These are phyloP conservation scores for Pichia kudriavzevii DNA, from an alignment of 1,139 yeast species.

Conservation along the genomic window DNA sequence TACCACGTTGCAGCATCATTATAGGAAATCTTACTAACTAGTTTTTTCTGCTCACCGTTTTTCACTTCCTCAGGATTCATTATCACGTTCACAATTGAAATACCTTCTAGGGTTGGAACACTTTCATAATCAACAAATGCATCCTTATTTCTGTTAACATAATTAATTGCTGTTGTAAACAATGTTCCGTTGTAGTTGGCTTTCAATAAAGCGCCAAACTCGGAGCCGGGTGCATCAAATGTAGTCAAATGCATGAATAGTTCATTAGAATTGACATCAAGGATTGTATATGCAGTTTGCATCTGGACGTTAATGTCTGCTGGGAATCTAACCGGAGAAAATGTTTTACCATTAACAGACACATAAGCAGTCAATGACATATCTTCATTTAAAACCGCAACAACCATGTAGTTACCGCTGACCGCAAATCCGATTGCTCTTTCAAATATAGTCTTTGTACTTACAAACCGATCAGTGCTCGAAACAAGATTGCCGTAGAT, in stretches of 20 bases:
- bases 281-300: conserved; percentile 77
- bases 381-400: conserved; percentile 47
- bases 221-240: conserved; percentile 39
- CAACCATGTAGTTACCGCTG: conserved; percentile 60
- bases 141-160: conserved; percentile 61
- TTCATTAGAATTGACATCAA: conserved; percentile 69
- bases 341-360: conserved; percentile 72
- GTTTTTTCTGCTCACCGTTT: conserved; percentile 38
- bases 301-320: conserved; percentile 50
- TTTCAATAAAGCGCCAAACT: conserved; percentile 78
- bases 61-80: conserved; percentile 37
- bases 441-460: conserved; percentile 36
- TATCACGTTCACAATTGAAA: conserved; percentile 67
- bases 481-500: conserved; percentile 35
- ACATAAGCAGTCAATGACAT: conserved; percentile 56
- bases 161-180: conserved; percentile 64
- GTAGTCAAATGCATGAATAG: conserved; percentile 82
- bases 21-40: conserved; percentile 71
- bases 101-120: conserved; percentile 83
- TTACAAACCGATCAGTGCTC: conserved; percentile 46
- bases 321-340: conserved; percentile 80
- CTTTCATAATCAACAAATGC: conserved; percentile 91
- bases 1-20: conserved; percentile 93
- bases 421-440: conserved; percentile 59
- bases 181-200: conserved; percentile 94